A percentile compares a stretch with the other conserved stretches of the same genome.
These are phyloP conservation scores for Caloboletus firmus DNA, from an alignment of 1,284 basidiomycete species.

Conservation along the genomic window DNA sequence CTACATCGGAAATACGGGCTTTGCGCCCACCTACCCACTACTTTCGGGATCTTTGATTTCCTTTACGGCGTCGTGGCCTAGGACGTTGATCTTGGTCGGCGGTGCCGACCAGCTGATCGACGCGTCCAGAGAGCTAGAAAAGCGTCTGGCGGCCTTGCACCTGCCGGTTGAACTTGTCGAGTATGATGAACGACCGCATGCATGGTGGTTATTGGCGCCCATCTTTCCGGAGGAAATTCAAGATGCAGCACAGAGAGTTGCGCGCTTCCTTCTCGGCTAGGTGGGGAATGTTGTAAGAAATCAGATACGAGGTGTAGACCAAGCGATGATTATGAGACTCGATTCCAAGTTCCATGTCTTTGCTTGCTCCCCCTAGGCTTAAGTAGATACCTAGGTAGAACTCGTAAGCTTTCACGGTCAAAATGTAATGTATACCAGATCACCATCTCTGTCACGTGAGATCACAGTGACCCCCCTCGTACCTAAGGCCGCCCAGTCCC, in stretches of 20 bases:
- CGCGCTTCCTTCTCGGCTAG: not conserved
- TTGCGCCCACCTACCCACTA: slow-evolving; percentile 5
- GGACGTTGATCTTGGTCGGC: slow-evolving; percentile 13
- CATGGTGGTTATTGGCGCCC: slow-evolving; percentile 5
- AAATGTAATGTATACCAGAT: not conserved
- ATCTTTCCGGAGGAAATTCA: slow-evolving; percentile 6
- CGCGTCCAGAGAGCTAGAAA: not conserved
- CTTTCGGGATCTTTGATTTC: slow-evolving; percentile 11
- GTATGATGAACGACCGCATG: slow-evolving; percentile 12
- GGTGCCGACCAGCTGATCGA: slow-evolving; percentile 14
- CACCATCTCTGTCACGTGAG: not conserved
- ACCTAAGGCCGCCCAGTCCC: too few species aligned
- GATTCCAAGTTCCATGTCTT: too few species aligned
- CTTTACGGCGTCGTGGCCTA: slow-evolving; percentile 11
- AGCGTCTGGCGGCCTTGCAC: slow-evolving; percentile 1
- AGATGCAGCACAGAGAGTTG: not conserved
- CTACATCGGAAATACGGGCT: slow-evolving; percentile 2
- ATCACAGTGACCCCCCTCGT: too few species aligned
- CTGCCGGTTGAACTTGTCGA: slow-evolving; percentile 11
- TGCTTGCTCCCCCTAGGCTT: too few species aligned
- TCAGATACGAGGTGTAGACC: not conserved
- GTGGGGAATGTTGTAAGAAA: not conserved
- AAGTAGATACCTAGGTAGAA: too few species aligned
- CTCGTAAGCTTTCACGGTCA: not conserved
- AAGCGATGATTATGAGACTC: too few species aligned